phyloP scores from a whole-genome alignment of 306 rosid species.

The Malus domestica region ASM211411v1 NC_041797.1:11324501-11325000 shows the following conservation, averaged over 20 bases:
- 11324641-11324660: neutral
- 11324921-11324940: constrained; percentile 18
- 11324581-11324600: neutral
- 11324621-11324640: neutral
- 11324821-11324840: neutral
- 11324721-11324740: neutral
- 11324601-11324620: neutral
- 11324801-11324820: neutral
- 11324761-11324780: constrained; percentile 9
- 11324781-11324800: constrained; percentile 8
- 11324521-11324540: neutral
- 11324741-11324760: neutral
- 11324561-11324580: neutral
- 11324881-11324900: neutral
- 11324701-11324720: neutral
- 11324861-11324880: neutral
- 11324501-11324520: neutral
- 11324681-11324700: neutral
- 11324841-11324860: neutral
- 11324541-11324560: neutral
- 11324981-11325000: constrained; percentile 6
- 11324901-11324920: neutral
- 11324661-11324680: neutral
- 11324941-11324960: neutral
- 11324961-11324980: neutral